Evolutionary conservation across 1,284 basidiomycete genomes (phyloP), one percentile per base, ranked within the genome.

Genomic region (Leucoagaricus sp.): DNA sequence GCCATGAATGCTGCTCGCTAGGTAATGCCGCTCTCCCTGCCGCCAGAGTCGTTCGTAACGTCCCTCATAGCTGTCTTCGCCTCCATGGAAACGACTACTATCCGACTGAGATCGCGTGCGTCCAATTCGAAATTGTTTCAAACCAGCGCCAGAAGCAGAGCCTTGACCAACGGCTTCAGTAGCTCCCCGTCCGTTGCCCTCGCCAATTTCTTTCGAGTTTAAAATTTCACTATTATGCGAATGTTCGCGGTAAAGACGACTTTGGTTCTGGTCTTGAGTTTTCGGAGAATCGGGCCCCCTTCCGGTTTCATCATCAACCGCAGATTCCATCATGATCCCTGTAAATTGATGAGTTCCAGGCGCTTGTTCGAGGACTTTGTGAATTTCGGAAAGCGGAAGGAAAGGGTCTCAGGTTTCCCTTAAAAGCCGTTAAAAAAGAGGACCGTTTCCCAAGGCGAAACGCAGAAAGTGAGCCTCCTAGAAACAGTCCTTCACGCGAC

Each of bases 21-120:
- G 10, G 28, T 52, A 44, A 26, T 44, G 40, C 19, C 31, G 23
- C n/a, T 46, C 31, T 46, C 33, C 52, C 25, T 53, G 10, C 10
- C 21, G 42, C 52, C 52, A 53, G 8, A 45, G 31, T 36, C 34
- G 29, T n/a, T 45, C 40, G 45, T 45, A 44, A 8, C 40, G 51
- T 21, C 31, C 33, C 26, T 47, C 31, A 26, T 53, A 47, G 17
- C 25, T 23, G 31, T 47, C 17, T 38, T 34, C 50, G 23, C 40
- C 19, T 10, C n/a, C 28, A 52, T 52, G 28, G 15, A 19, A 19
- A 29, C 29, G n/a, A 21, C 17, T n/a, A 19, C 33, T 29, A 12
- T 34, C 28, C 3, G 40, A 40, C n/a, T 17, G 31, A 23, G 29
- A 26, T 15, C 17, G 8, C 23, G 15, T 8, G 19, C 40, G 19